Evolutionary conservation across 441 rosid species (phyloP), one percentile per base, ranked within the genome.

Genomic region (Euphorbia neoarborescens): DNA sequence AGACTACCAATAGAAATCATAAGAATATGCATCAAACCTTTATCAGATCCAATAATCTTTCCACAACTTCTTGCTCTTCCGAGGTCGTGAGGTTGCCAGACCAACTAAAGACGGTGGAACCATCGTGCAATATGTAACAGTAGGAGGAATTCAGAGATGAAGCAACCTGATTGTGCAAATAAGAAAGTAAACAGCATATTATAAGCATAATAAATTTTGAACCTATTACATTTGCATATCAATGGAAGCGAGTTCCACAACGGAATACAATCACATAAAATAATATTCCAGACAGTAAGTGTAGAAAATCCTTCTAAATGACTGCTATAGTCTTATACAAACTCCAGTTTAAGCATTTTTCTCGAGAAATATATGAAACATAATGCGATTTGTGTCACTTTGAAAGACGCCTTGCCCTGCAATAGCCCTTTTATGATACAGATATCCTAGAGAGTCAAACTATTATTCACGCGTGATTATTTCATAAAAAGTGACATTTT

Each of bases 31-130:
- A 73, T 72, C 75, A 34, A 61, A 90, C 99, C 97, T 90, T 91
- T 74, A 94, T 94, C 81, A 90, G 77, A 86, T 94, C 99, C 67
- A 94, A 85, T 80, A 83, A 88, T 78, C 99, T 86, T 86, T 92
- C 97, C 75, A 89, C 82, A 69, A 91, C 89, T 81, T 85, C 97
- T 69, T 88, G 90, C 81, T 90, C 87, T 67, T 88, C 98, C 10
- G 88, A 61, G 71, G 87, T 83, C 69, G 96, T 84, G 71, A 92
- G 90, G 79, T 87, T 92, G 69, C 99, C 99, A 72, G 87, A 80
- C 99, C 99, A 92, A 15, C 95, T 87, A 79, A 88, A 90, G 69
- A 92, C 87, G 53, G 88, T 68, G 71, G 98, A 84, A 62, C 81
- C 90, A 63, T 81, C 81, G 62, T 92, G 98, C 72, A 95, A 73